Evolutionary conservation across 2,329 filamentous ascomycete genomes (phyloP).

Genomic region (Zalaria obscura): DNA sequence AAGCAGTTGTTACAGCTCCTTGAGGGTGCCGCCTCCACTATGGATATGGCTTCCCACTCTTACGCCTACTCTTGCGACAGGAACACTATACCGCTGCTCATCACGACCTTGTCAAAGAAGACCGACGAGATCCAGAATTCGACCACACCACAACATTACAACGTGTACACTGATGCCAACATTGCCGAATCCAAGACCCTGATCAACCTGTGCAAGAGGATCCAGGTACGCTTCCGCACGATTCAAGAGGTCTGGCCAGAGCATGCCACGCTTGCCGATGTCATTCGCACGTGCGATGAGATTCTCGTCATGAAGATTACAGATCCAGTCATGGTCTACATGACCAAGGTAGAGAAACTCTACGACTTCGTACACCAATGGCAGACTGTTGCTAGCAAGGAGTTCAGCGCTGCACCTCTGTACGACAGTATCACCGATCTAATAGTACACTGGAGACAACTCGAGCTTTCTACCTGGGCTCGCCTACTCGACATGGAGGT

Average conservation of each 20-base stretch:
- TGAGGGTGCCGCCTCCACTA: slow-evolving; percentile 3
- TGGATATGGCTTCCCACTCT: not conserved
- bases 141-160: slow-evolving; percentile 38
- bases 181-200: slow-evolving; percentile 61
- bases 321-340: slow-evolving; percentile 73
- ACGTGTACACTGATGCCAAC: slow-evolving; percentile 82
- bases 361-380: slow-evolving; percentile 81
- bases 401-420: slow-evolving; percentile 53
- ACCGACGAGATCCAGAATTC: slow-evolving; percentile 10
- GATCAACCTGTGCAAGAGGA: slow-evolving; percentile 51
- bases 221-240: slow-evolving; percentile 57
- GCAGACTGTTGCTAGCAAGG: slow-evolving; percentile 80
- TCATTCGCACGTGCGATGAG: slow-evolving; percentile 59
- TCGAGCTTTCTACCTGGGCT: slow-evolving; percentile 87
- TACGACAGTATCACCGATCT: slow-evolving; percentile 69
- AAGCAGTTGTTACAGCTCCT: slow-evolving; percentile 9
- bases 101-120: slow-evolving; percentile 21
- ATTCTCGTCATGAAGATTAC: slow-evolving; percentile 62
- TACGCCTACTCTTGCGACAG: not conserved
- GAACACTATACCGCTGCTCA: slow-evolving; percentile 7
- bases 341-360: slow-evolving; percentile 77
- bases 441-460: slow-evolving; percentile 75
- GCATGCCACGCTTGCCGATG: slow-evolving; percentile 69
- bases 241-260: slow-evolving; percentile 52
- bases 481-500: slow-evolving; percentile 76